Evolutionary conservation across 2,329 filamentous ascomycete genomes (phyloP).

Genomic region (Neonectria sp.): DNA sequence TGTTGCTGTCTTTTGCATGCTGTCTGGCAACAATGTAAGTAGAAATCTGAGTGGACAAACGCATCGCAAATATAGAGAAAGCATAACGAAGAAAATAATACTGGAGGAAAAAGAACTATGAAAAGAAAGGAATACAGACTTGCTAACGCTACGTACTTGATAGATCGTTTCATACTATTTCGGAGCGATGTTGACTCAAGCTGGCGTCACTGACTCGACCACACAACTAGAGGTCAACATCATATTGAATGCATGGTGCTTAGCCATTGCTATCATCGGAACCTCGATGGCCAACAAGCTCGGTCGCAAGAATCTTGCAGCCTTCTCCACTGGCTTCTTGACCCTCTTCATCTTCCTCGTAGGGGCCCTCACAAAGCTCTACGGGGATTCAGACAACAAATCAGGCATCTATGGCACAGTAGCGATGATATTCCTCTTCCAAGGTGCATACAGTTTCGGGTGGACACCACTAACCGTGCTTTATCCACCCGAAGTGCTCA

Average conservation of each 20-base stretch:
- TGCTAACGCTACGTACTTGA: not conserved
- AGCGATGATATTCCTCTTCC: slow-evolving; percentile 50
- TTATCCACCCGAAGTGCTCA: slow-evolving; percentile 50
- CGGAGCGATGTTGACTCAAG: slow-evolving; percentile 59
- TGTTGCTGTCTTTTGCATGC: slow-evolving; percentile 65
- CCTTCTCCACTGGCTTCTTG: slow-evolving; percentile 56
- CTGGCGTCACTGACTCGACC: slow-evolving; percentile 60
- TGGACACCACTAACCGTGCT: slow-evolving; percentile 47
- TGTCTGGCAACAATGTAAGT: slow-evolving; percentile 39
- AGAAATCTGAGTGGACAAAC: no score
- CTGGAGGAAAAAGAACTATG: no score
- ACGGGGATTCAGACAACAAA: slow-evolving; percentile 49
- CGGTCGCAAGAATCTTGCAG: slow-evolving; percentile 61
- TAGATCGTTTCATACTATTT: slow-evolving; percentile 43
- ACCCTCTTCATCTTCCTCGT: slow-evolving; percentile 65
- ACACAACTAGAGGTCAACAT: slow-evolving; percentile 65
- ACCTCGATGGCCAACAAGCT: slow-evolving; percentile 59
- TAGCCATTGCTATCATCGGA: slow-evolving; percentile 58
- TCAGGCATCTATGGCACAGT: slow-evolving; percentile 57
- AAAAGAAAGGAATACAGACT: not conserved
- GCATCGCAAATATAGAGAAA: no score
- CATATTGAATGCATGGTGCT: slow-evolving; percentile 66
- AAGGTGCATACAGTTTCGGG: slow-evolving; percentile 47
- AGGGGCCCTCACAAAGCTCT: slow-evolving; percentile 62
- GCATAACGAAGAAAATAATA: no score